Conservation (phyloP, 768 basidiomycete genomes). For the Baorangia bicolor region DNA sequence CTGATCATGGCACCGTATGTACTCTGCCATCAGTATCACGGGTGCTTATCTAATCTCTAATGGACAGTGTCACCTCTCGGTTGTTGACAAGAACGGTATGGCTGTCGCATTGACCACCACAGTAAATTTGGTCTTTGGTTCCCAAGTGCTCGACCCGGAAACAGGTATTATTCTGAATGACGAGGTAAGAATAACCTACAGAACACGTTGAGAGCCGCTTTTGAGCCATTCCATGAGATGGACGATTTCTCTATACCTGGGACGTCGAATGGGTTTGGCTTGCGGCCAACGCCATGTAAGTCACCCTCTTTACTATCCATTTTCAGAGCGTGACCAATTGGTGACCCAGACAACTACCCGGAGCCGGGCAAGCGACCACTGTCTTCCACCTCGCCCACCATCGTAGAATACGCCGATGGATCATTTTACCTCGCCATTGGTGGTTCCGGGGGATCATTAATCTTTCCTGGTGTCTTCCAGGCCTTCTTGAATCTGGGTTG, state of each 20-base stretch:
- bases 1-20: slow-evolving; percentile 76
- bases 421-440: slow-evolving; percentile 73
- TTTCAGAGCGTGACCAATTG: not conserved
- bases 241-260: slow-evolving; percentile 92
- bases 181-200: slow-evolving; percentile 48
- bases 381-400: slow-evolving; percentile 79
- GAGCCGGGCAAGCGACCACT: slow-evolving; percentile 83
- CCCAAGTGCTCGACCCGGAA: slow-evolving; percentile 74
- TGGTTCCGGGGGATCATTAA: slow-evolving; percentile 82
- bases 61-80: slow-evolving; percentile 63
- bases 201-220: not conserved
- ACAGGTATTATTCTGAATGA: slow-evolving; percentile 89
- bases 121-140: slow-evolving; percentile 86
- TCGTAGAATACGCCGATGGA: slow-evolving; percentile 74
- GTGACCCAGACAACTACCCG: slow-evolving; percentile 74
- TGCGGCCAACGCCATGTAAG: slow-evolving; percentile 80
- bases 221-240: slow-evolving; percentile 46
- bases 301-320: not conserved
- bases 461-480: slow-evolving; percentile 78
- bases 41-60: not conserved
- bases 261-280: slow-evolving; percentile 75
- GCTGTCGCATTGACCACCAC: slow-evolving; percentile 83
- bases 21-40: not conserved
- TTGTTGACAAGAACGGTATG: slow-evolving; percentile 80
- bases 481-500: slow-evolving; percentile 69